phyloP scores from a whole-genome alignment of 495 filamentous ascomycete genomes.

The Talaromyces liani region DNA sequence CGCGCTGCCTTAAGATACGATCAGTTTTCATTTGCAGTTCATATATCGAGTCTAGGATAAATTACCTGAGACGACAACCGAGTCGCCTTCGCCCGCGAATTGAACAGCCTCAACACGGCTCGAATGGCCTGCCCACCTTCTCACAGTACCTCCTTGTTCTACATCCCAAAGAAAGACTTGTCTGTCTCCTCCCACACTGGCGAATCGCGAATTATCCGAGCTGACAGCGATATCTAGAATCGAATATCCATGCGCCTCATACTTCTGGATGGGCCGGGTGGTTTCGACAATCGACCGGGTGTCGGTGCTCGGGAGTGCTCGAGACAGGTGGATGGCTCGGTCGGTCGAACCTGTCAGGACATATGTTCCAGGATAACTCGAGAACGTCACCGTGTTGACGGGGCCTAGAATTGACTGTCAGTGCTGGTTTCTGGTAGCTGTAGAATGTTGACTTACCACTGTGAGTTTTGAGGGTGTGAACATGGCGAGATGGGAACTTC shows the following conservation, averaged over 20 bases:
- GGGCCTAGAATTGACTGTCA: conserved; percentile 19
- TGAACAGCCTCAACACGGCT: conserved; percentile 66
- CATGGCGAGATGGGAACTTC: conserved; percentile 25
- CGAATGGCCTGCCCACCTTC: conserved; percentile 68
- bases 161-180: conserved; percentile 94
- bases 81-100: conserved; percentile 65
- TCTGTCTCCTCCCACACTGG: conserved; percentile 78
- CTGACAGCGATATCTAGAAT: conserved; percentile 73
- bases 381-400: conserved; percentile 36
- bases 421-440: not conserved
- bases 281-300: conserved; percentile 28
- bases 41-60: not conserved
- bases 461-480: conserved; percentile 41
- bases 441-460: conserved; percentile 23
- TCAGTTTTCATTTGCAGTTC: not conserved
- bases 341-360: conserved; percentile 83
- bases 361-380: conserved; percentile 32
- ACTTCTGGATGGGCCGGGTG: conserved; percentile 67
- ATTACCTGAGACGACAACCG: conserved; percentile 58
- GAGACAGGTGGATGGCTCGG: conserved; percentile 77
- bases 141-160: conserved; percentile 59
- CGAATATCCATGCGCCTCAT: conserved; percentile 82
- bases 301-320: conserved; percentile 41
- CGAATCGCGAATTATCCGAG: conserved; percentile 73
- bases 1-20: conserved; percentile 49